Base-by-base conservation (phyloP, 768 basidiomycete genomes). In the Lyophyllum atratum region DNA sequence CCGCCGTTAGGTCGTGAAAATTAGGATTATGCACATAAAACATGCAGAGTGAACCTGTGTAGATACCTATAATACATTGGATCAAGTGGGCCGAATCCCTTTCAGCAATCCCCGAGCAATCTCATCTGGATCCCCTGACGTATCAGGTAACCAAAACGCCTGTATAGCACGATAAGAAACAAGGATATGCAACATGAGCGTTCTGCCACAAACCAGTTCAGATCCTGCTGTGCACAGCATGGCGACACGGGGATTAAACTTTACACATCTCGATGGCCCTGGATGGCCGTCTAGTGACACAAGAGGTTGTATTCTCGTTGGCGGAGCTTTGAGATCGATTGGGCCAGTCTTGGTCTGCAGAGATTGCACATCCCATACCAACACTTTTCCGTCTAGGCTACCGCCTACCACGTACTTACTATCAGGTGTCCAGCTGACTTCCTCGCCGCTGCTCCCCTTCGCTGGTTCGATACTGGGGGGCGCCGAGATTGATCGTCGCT, bases 381-480 rank as follows among this genome's bases (percentile, higher is more conserved):
- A 70, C n/a, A 98, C 76, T 63, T 83, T 85, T 44, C 97, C 97
- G 67, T 95, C 87, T 28, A 90, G 79, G 66, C 87, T 89, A 52
- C 97, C 97, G 21, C 91, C 82, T 5, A 97, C 71, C 42, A 98
- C 80, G 65, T 83, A 99, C 70, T 92, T 92, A 71, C 93, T 94
- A 70, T 99, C 96, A 0, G 93, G 92, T 2, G 92, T 95, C 93
- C 93, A 98, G 11, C 83, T 83, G 4, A 95, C 89, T 74, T 98
- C 97, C 69, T 98, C 94, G 12, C 95, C 93, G 58, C 93, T 95
- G 54, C 83, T 85, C 1, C 94, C 95, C 61, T 88, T 87, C 15
- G 78, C 68, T 51, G 92, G 85, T 70, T 87, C 81, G 63, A 92
- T 87, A 52, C 74, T 81, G 17, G 76, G 80, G 17, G 79, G 75